Evolutionary conservation across 495 filamentous ascomycete genomes (phyloP), one percentile per base, ranked within the genome.

Genomic region (Sporormia fimetaria): DNA sequence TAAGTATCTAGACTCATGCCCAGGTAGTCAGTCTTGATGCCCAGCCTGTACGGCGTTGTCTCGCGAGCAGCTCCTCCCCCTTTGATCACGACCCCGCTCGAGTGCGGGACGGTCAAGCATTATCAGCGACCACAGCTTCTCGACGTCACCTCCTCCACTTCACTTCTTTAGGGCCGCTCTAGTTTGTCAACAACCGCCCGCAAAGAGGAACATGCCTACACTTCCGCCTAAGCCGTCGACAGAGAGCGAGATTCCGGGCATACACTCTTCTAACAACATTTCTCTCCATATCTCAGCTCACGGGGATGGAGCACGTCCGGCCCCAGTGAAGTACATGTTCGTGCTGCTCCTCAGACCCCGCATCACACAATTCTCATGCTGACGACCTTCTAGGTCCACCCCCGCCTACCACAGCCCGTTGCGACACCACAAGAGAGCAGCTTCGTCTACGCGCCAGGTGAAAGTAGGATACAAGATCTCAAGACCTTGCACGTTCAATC

Each of bases 321-420:
- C 42, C n/a, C 32, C 55, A 1, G 42, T 64, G 33, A 61, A 52
- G 49, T 55, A 58, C 28, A 60, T 56, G 59, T 62, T 36, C 45
- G 49, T 33, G 21, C 11, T 23, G n/a, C 11, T n/a, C 37, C 25
- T 17, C 28, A 9, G 14, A 15, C 9, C 3, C 4, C 12, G 16
- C 8, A 11, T 18, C 26, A 23, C 43, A 21, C 23, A 37, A 30
- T 32, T 21, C 40, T n/a, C 16, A 22, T 21, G n/a, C n/a, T n/a
- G n/a, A n/a, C n/a, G n/a, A n/a, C n/a, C n/a, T n/a, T n/a, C n/a
- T 29, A 63, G 58, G 47, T 61, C 60, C 16, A 42, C 47, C n/a
- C 59, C 59, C 16, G 49, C 59, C 15, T 63, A 58, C 38, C 57
- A 57, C n/a, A 58, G 54, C 29, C 62, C 62, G 2, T 51, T 63